Evolutionary conservation across 2,329 filamentous ascomycete genomes (phyloP), one percentile per base, ranked within the genome.

Genomic region (Daldinia sp.): DNA sequence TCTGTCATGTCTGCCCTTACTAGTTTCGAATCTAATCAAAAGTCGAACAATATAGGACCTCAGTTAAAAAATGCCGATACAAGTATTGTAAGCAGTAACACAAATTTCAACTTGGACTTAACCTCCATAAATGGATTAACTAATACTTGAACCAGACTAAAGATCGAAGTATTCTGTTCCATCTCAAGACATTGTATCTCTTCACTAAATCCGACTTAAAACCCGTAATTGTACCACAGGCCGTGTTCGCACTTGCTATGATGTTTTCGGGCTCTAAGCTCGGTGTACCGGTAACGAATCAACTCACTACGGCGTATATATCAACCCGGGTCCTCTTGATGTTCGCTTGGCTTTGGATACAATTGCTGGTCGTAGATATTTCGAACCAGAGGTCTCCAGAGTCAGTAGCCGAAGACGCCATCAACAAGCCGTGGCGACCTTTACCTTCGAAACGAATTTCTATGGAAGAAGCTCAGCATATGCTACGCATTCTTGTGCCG

Each of bases 141-240:
- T 30, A 20, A 28, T 50, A 50, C 26, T 15, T 30, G 13, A 30
- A 50, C 6, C 28, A 50, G 46, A 1, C 46, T 3, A 15, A 50
- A 50, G 23, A 13, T 18, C 23, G 46, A 30, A 28, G 12, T 3
- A 50, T 50, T 15, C 1, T 13, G 20, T 50, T 50, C 30, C 70
- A 76, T 33, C 48, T 75, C 0, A 67, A 73, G 26, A 76, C 74
- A 0, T 57, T 74, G 1, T 76, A 72, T 28, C 72, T 77, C 0
- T 79, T 79, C 28, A 79, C 78, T 0, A 78, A 74, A 55, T 77
- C 76, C 57, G 76, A 79, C 39, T 75, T 78, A 73, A 77, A 78
- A 35, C 79, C 78, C 7, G 74, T 79, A 18, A 69, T 79, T 12
- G 15, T 74, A 0, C 78, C 78, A 1, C 78, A 79, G 18, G 75